Evolutionary conservation across 106 monocot genomes (phyloP).

Genomic region (Dioscorea zingiberensis): DNA sequence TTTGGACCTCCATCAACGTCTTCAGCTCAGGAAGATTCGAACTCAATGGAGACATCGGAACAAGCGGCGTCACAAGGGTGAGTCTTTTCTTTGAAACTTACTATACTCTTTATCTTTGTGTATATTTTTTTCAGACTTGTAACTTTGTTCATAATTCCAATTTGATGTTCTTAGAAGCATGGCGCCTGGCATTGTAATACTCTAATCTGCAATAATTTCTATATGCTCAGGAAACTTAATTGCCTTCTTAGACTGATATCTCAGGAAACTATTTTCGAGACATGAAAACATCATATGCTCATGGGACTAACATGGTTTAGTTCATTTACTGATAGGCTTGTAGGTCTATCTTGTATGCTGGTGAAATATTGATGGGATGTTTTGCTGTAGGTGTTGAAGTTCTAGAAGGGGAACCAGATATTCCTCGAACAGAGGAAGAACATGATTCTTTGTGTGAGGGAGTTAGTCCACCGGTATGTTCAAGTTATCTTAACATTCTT

Average conservation of each 20-base stretch:
- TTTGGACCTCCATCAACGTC: constrained; percentile 1
- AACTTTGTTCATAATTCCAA: too few species aligned
- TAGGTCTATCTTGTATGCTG: not conserved
- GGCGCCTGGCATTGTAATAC: too few species aligned
- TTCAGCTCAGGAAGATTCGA: constrained; percentile 3
- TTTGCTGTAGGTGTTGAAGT: not conserved
- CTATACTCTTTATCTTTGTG: not conserved
- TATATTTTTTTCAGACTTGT: not conserved
- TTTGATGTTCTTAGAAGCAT: too few species aligned
- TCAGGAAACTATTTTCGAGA: too few species aligned
- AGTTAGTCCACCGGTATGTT: not conserved
- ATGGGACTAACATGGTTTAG: not conserved
- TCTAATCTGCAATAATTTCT: too few species aligned
- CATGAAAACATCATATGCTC: not conserved
- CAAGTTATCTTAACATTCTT: not conserved
- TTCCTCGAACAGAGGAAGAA: not conserved
- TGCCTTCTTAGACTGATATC: not conserved
- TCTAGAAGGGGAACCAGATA: not conserved
- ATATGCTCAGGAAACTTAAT: too few species aligned
- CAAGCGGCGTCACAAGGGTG: not conserved
- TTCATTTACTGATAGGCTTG: not conserved
- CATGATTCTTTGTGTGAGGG: not conserved
- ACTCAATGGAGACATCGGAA: not conserved
- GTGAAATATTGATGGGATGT: not conserved
- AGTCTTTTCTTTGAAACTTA: not conserved